phyloP scores from a whole-genome alignment of 305 asterid genomes.

The Galium porrigens region DNA sequence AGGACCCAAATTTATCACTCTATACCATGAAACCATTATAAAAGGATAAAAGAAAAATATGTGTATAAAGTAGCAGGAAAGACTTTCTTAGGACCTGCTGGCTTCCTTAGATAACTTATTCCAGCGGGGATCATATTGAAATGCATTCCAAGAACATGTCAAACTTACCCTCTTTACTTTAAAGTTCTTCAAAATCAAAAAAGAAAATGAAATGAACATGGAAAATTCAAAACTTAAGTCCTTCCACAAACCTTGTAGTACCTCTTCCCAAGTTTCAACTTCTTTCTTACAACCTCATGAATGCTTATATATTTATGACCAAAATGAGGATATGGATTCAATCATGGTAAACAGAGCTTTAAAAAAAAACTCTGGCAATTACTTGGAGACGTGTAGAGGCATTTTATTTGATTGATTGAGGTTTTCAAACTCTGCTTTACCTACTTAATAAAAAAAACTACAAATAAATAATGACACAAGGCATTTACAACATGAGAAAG shows the following conservation, averaged over 20 bases:
- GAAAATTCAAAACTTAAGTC: background rate
- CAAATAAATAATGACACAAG: slow-evolving; percentile 1
- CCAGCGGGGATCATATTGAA: background rate
- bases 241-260: background rate
- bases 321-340: background rate
- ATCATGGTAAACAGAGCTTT: background rate
- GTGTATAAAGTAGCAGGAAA: background rate
- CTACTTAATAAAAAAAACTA: background rate
- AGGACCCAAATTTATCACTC: background rate
- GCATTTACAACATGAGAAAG: slow-evolving; percentile 12
- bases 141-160: background rate
- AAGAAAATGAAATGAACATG: background rate
- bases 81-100: background rate
- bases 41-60: background rate
- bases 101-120: background rate
- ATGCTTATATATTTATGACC: background rate
- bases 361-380: background rate
- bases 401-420: background rate
- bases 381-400: slow-evolving; percentile 1
- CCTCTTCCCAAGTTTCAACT: background rate
- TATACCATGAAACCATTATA: background rate
- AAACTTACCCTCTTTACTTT: background rate
- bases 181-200: background rate
- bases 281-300: background rate
- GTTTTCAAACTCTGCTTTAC: background rate